Evolutionary conservation across 2,329 filamentous ascomycete genomes (phyloP).

Genomic region (Cercospora beticola): DNA sequence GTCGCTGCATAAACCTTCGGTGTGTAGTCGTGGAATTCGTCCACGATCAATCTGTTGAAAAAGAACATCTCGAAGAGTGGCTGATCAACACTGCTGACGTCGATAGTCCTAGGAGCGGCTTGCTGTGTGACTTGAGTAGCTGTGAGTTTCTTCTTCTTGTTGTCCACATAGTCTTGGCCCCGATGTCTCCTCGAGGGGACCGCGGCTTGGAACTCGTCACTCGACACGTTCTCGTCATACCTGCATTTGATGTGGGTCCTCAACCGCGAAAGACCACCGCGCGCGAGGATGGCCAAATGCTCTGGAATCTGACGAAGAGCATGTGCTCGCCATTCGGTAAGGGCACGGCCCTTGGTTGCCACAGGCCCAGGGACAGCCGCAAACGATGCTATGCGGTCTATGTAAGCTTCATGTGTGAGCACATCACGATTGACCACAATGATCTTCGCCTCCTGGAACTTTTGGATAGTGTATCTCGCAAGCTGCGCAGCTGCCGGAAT

Average conservation of each 20-base stretch:
- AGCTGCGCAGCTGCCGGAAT: conserved; percentile 46
- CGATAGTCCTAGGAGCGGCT: conserved; percentile 12
- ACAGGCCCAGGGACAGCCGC: conserved; percentile 22
- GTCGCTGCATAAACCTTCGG: conserved; percentile 46
- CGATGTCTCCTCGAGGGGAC: conserved; percentile 39
- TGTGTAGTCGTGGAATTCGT: conserved; percentile 63
- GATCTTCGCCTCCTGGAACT: conserved; percentile 53
- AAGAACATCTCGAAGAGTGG: conserved; percentile 58
- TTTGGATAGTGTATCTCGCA: conserved; percentile 42
- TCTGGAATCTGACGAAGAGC: conserved; percentile 45
- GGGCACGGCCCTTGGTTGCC: conserved; percentile 41
- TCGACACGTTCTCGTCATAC: conserved; percentile 14
- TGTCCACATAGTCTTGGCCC: conserved; percentile 27
- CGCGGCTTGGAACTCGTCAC: conserved; percentile 36
- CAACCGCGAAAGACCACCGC: conserved; percentile 37
- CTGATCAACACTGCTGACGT: conserved; percentile 17
- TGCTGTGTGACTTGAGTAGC: conserved; percentile 1
- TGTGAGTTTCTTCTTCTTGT: conserved; percentile 18
- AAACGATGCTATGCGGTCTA: conserved; percentile 48
- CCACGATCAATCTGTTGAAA: conserved; percentile 61
- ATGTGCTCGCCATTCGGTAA: conserved; percentile 55
- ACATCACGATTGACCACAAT: conserved; percentile 56
- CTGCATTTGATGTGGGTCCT: conserved; percentile 30
- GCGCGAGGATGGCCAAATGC: conserved; percentile 43
- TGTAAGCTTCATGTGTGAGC: conserved; percentile 51